These are phyloP conservation scores for Termitomyces titanicus DNA, from an alignment of 768 basidiomycete genomes.

Conservation along the genomic window DNA sequence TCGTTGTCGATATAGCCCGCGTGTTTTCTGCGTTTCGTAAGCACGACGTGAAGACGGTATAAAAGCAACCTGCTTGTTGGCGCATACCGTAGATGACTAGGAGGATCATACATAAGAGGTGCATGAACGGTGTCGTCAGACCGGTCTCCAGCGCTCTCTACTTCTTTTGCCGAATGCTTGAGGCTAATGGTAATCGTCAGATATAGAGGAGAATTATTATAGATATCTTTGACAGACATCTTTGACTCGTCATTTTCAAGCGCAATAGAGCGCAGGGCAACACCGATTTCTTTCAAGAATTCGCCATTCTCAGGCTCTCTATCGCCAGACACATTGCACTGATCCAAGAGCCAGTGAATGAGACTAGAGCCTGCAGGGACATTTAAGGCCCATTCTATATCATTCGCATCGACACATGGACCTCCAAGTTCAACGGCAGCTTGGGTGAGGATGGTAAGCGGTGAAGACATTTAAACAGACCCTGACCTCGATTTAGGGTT, in stretches of 20 bases:
- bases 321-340: conserved; percentile 14
- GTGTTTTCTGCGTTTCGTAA: conserved; percentile 16
- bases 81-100: conserved; percentile 18
- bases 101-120: conserved; percentile 15
- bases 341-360: conserved; percentile 30
- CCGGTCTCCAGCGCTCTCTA: not conserved
- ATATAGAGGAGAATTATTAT: not conserved
- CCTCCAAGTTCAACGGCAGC: conserved; percentile 28
- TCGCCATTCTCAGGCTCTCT: conserved; percentile 3
- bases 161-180: conserved; percentile 4
- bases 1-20: conserved; percentile 22
- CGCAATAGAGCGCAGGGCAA: conserved; percentile 24
- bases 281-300: conserved; percentile 5
- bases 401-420: conserved; percentile 19
- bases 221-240: conserved; percentile 15
- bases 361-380: conserved; percentile 28
- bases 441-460: conserved; percentile 3
- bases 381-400: conserved; percentile 30
- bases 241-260: conserved; percentile 27
- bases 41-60: not conserved
- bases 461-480: not conserved
- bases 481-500: not conserved
- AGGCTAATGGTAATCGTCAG: conserved; percentile 7
- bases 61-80: not conserved
- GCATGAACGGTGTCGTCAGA: not conserved